phyloP scores from a whole-genome alignment of 805 yeast genomes.

The Monosporozyma yasuniensis region DNA sequence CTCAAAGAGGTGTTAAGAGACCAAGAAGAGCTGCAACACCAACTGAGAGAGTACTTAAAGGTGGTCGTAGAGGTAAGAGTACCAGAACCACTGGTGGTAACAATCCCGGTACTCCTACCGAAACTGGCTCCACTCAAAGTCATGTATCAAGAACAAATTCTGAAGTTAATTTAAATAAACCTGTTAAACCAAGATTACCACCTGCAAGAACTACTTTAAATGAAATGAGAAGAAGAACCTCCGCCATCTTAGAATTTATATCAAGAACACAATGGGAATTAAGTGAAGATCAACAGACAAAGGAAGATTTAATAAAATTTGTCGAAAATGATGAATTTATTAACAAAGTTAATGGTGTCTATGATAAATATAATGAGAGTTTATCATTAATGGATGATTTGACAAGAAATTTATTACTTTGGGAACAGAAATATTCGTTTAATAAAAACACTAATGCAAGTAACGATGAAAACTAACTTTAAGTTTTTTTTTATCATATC shows the following conservation, averaged over 20 bases:
- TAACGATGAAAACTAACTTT: constrained; percentile 3
- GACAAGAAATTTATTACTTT: constrained; percentile 57
- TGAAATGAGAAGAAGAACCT: constrained; percentile 82
- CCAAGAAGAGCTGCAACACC: constrained; percentile 9
- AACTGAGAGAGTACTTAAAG: constrained; percentile 13
- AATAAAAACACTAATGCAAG: not conserved
- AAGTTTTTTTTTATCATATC: not conserved
- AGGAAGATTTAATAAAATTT: constrained; percentile 40
- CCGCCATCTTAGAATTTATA: constrained; percentile 85
- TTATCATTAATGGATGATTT: constrained; percentile 60
- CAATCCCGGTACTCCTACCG: constrained; percentile 9
- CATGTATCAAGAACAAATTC: constrained; percentile 6
- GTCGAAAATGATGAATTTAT: constrained; percentile 36
- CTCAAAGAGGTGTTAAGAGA: constrained; percentile 10
- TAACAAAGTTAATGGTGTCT: constrained; percentile 34
- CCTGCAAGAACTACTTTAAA: constrained; percentile 61
- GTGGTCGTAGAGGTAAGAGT: constrained; percentile 2
- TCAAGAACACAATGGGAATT: constrained; percentile 81
- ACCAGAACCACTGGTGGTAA: not conserved
- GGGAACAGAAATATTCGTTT: constrained; percentile 64
- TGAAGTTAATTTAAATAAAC: constrained; percentile 51
- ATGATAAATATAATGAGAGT: constrained; percentile 49
- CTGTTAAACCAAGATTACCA: constrained; percentile 78
- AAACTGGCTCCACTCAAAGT: constrained; percentile 10
- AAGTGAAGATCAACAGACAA: constrained; percentile 59